phyloP scores from a whole-genome alignment of 228 moss, liverwort and hornwort species.

The Sphagnum fallax region DNA sequence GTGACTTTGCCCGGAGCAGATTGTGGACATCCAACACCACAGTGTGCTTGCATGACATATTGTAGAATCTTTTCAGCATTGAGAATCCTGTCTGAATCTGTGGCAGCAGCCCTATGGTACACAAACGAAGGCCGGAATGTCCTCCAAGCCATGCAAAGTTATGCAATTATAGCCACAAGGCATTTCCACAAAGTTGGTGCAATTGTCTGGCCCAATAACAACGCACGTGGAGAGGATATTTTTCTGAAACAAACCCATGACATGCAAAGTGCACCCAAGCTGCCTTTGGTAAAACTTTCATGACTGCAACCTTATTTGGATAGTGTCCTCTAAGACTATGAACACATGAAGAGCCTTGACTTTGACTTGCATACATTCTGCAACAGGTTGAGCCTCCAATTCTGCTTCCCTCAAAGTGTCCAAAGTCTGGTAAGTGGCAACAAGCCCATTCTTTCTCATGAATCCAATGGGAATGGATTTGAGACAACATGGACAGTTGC shows the following conservation, averaged over 20 bases:
- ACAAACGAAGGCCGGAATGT: neutral
- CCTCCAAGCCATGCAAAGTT: neutral
- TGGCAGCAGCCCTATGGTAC: constrained; percentile 1
- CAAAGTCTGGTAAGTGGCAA: neutral
- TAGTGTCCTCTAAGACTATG: neutral
- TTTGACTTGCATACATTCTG: neutral
- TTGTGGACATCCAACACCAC: neutral
- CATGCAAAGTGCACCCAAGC: constrained; percentile 1
- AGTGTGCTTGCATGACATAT: constrained; percentile 4
- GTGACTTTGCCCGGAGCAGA: constrained; percentile 3
- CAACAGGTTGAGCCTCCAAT: neutral
- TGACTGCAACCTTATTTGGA: neutral
- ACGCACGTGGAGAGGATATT: neutral
- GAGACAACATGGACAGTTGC: neutral
- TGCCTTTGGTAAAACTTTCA: neutral
- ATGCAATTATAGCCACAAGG: constrained; percentile 1
- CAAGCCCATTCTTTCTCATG: constrained; percentile 3
- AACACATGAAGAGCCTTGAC: constrained; percentile 3
- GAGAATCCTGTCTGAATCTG: constrained; percentile 3
- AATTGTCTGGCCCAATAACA: neutral
- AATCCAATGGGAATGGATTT: constrained; percentile 3
- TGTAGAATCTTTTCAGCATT: neutral
- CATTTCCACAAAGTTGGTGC: constrained; percentile 1
- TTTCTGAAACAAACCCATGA: constrained; percentile 5
- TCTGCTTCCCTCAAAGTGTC: neutral